These are phyloP conservation scores for Priceomyces melissophilus DNA, from an alignment of 805 yeast genomes.

Conservation along the genomic window DNA sequence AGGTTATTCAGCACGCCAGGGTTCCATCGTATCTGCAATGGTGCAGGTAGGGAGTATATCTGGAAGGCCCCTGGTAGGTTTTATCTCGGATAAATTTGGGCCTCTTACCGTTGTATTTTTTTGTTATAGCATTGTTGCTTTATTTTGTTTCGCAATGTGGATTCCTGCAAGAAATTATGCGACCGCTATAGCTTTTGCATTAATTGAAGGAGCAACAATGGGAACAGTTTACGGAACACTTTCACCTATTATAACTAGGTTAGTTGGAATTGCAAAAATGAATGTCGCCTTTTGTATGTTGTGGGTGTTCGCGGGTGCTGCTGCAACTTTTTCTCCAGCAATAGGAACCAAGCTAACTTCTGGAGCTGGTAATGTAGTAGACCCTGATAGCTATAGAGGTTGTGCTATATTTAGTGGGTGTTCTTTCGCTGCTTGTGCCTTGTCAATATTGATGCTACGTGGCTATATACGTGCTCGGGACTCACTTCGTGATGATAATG, in stretches of 20 bases:
- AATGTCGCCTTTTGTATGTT: conserved; percentile 48
- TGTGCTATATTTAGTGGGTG: conserved; percentile 60
- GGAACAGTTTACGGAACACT: conserved; percentile 59
- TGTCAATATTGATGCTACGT: conserved; percentile 42
- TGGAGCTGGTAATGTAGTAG: conserved; percentile 19
- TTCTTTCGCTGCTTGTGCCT: conserved; percentile 47
- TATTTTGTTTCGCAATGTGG: conserved; percentile 36
- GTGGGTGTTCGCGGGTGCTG: conserved; percentile 50
- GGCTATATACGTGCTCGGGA: conserved; percentile 57
- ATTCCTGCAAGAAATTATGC: conserved; percentile 54
- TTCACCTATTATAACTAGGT: conserved; percentile 49
- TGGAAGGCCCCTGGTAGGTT: conserved; percentile 58
- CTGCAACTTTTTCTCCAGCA: conserved; percentile 57
- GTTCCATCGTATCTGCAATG: conserved; percentile 59
- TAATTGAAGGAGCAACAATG: conserved; percentile 55
- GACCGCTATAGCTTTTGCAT: conserved; percentile 49
- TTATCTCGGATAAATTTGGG: conserved; percentile 49
- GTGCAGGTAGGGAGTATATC: conserved; percentile 52
- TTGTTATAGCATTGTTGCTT: conserved; percentile 23
- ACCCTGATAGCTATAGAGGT: conserved; percentile 47
- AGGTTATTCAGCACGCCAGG: conserved; percentile 54
- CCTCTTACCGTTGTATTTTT: conserved; percentile 41
- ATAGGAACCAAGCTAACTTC: conserved; percentile 53
- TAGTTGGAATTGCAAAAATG: conserved; percentile 53
- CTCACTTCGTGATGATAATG: conserved; percentile 8